A percentile compares a stretch with the other conserved stretches of the same genome.
These are phyloP conservation scores for Aspergillus fijiensis DNA, from an alignment of 2,329 filamentous ascomycete genomes.

Conservation along the genomic window DNA sequence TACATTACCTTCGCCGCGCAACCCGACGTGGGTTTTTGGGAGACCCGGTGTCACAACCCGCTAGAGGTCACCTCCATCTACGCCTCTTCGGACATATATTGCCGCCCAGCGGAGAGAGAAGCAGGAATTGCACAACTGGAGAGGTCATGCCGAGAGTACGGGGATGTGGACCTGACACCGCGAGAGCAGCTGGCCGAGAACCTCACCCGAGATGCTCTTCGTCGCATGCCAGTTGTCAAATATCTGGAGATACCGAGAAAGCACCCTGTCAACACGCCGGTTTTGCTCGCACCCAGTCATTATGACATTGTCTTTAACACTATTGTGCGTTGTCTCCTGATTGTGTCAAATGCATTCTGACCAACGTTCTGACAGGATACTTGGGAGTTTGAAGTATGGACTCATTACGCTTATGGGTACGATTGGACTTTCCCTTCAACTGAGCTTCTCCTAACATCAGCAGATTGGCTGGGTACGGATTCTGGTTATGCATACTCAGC, in stretches of 20 bases:
- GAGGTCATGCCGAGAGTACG: constrained; percentile 24
- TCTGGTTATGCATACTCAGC: constrained; percentile 41
- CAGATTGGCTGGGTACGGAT: constrained; percentile 38
- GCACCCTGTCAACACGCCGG: constrained; percentile 22
- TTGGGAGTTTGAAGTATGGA: constrained; percentile 35
- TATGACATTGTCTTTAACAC: constrained; percentile 34
- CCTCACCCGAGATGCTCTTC: constrained; percentile 36
- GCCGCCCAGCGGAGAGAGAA: constrained; percentile 24
- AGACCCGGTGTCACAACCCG: constrained; percentile 33
- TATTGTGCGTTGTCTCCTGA: constrained; percentile 25
- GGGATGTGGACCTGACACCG: constrained; percentile 26
- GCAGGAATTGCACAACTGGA: constrained; percentile 25
- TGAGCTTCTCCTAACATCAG: not conserved
- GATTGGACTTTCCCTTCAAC: not conserved
- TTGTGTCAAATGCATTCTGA: not conserved
- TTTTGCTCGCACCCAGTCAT: constrained; percentile 34
- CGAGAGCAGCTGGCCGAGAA: constrained; percentile 31
- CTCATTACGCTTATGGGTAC: constrained; percentile 41
- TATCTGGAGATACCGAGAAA: constrained; percentile 29
- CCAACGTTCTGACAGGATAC: constrained; percentile 22
- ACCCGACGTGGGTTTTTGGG: constrained; percentile 21
- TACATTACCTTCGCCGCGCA: constrained; percentile 32
- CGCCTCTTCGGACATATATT: constrained; percentile 36
- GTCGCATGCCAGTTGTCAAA: constrained; percentile 32
- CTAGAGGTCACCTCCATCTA: constrained; percentile 38